Percentiles rank a stretch among this genome's conserved stretches.
Conservation (phyloP, 305 asterid species). For the Fraxinus greggii region DNA sequence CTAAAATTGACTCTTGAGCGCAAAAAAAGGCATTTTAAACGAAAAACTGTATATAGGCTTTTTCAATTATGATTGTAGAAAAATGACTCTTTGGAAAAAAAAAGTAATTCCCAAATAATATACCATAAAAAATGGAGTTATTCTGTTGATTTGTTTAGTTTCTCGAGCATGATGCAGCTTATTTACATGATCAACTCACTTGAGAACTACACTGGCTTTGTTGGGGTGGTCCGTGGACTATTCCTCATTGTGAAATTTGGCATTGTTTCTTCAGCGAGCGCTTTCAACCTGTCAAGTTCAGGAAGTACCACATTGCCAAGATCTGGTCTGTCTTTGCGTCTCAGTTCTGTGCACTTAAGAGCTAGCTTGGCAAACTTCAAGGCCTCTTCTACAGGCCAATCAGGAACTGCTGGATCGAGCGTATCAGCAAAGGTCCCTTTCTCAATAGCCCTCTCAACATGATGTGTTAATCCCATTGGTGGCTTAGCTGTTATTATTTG, state of each 20-base stretch:
- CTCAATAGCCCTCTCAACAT: slow-evolving; percentile 33
- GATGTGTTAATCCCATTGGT: slow-evolving; percentile 41
- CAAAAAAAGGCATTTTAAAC: not conserved
- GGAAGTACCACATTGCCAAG: slow-evolving; percentile 28
- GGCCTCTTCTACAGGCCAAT: slow-evolving; percentile 39
- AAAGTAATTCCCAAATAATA: not conserved
- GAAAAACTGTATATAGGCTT: not conserved
- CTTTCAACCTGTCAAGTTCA: slow-evolving; percentile 27
- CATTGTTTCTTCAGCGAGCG: slow-evolving; percentile 19
- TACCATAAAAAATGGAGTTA: not conserved
- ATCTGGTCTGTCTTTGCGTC: slow-evolving; percentile 35
- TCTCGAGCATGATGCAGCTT: not conserved
- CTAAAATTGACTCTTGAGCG: not conserved
- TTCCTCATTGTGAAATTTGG: not conserved
- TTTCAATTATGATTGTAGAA: not conserved
- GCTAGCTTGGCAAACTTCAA: slow-evolving; percentile 26
- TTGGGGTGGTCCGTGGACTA: not conserved
- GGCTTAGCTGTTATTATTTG: slow-evolving; percentile 37
- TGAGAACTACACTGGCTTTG: not conserved
- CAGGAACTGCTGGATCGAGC: slow-evolving; percentile 34
- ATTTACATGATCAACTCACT: not conserved
- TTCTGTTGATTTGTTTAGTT: not conserved
- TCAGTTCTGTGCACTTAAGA: slow-evolving; percentile 29
- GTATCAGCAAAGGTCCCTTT: slow-evolving; percentile 28
- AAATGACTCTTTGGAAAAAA: not conserved